Conservation (phyloP, 257 asterid genomes). For the Petunia secreta region DNA sequence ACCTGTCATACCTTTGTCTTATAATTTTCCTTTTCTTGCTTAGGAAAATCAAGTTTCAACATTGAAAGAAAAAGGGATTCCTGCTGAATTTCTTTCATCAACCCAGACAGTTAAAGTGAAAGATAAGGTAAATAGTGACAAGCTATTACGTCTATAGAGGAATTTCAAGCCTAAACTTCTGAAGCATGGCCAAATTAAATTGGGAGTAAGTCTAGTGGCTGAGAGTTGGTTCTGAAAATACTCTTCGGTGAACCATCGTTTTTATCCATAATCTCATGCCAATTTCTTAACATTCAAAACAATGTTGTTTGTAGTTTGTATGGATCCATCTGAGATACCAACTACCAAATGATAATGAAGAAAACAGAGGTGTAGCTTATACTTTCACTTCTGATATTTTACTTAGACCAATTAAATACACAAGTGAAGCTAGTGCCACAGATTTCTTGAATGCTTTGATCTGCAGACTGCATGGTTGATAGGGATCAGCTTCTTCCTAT, state of each 20-base stretch:
- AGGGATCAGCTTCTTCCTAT: background rate
- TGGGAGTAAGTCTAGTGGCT: background rate
- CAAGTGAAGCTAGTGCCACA: slow-evolving; percentile 3
- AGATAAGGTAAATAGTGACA: slow-evolving; percentile 56
- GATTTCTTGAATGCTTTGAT: slow-evolving; percentile 13
- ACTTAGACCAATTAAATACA: too few species aligned
- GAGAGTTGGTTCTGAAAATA: background rate
- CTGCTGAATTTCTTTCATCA: slow-evolving; percentile 95
- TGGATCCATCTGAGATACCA: background rate
- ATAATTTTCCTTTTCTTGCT: slow-evolving; percentile 17
- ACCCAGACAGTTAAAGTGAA: slow-evolving; percentile 68
- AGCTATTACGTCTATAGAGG: background rate
- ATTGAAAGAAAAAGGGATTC: slow-evolving; percentile 78
- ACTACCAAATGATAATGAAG: background rate
- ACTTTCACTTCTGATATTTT: too few species aligned
- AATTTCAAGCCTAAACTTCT: slow-evolving; percentile 15
- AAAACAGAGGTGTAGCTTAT: slow-evolving; percentile 12
- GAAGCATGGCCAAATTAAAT: background rate
- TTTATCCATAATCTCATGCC: slow-evolving; percentile 1
- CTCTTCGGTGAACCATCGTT: background rate
- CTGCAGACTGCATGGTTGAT: slow-evolving; percentile 10
- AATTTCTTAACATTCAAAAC: slow-evolving; percentile 13
- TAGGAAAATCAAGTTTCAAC: slow-evolving; percentile 94
- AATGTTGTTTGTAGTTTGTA: slow-evolving; percentile 5
- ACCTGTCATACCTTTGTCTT: background rate